Percentiles rank a stretch among this genome's conserved stretches.
phyloP scores from a whole-genome alignment of 495 filamentous ascomycete species.

The Hyaloscypha hepaticicola region DNA sequence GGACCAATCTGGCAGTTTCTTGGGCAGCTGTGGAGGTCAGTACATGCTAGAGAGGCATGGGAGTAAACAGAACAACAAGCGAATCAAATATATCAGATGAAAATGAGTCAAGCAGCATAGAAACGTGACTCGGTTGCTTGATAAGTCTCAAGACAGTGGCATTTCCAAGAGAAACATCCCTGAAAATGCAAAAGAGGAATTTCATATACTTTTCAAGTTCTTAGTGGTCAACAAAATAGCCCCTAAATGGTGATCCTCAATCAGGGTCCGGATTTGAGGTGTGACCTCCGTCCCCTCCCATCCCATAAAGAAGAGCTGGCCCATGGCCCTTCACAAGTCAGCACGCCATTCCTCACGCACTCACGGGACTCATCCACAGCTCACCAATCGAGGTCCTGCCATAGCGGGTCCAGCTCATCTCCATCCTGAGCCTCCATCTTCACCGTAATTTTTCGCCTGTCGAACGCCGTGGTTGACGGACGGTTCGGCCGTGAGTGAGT shows the following conservation, averaged over 20 bases:
- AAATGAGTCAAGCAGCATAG: background rate
- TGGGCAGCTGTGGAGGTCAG: constrained; percentile 62
- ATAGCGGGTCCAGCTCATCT: constrained; percentile 61
- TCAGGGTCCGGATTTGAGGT: constrained; percentile 78
- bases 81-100: background rate
- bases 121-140: background rate
- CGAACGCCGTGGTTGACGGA: constrained; percentile 13
- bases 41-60: constrained; percentile 3
- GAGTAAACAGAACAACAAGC: background rate
- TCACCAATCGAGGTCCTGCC: constrained; percentile 66
- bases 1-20: constrained; percentile 74
- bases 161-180: background rate
- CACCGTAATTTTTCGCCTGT: constrained; percentile 11
- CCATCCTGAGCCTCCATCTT: constrained; percentile 28
- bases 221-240: constrained; percentile 85
- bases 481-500: background rate
- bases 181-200: constrained; percentile 1
- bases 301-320: constrained; percentile 78
- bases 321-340: constrained; percentile 58
- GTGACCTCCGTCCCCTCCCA: constrained; percentile 89
- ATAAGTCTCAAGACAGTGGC: background rate
- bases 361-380: constrained; percentile 19
- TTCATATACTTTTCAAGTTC: constrained; percentile 76
- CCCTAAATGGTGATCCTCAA: constrained; percentile 80
- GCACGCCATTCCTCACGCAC: constrained; percentile 4